Evolutionary conservation across 352 stramenopile genomes (phyloP).

Genomic region (Sclerospora graminicola): DNA sequence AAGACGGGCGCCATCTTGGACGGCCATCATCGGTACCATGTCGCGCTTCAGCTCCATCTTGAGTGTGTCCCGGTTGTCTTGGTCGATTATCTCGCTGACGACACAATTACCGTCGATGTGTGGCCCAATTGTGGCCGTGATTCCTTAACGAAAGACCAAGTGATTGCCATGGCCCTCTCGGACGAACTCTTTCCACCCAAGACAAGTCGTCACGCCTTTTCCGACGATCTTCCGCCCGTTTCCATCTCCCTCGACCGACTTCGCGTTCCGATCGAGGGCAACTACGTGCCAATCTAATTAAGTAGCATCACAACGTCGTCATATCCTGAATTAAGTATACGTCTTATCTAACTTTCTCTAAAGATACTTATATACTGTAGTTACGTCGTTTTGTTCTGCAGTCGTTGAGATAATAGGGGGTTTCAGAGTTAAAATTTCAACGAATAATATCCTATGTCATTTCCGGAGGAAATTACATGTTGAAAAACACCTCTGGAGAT

Average conservation of each 20-base stretch:
- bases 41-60: slow-evolving; percentile 61
- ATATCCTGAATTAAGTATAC: too few species aligned
- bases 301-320: too few species aligned
- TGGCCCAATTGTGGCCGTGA: slow-evolving; percentile 80
- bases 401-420: too few species aligned
- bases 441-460: too few species aligned
- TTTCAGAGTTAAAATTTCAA: too few species aligned
- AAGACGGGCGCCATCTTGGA: slow-evolving; percentile 72
- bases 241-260: slow-evolving; percentile 61
- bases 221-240: slow-evolving; percentile 74
- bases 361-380: too few species aligned
- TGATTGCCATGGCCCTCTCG: slow-evolving; percentile 79
- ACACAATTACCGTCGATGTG: slow-evolving; percentile 77
- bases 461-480: too few species aligned
- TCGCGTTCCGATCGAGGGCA: too few species aligned
- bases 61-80: slow-evolving; percentile 62
- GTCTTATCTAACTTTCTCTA: too few species aligned
- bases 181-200: slow-evolving; percentile 78
- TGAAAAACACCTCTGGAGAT: too few species aligned
- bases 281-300: too few species aligned
- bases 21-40: slow-evolving; percentile 77
- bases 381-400: too few species aligned
- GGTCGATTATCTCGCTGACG: slow-evolving; percentile 76
- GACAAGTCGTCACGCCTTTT: slow-evolving; percentile 80
- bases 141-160: slow-evolving; percentile 69